Evolutionary conservation across 148 eudicot genomes (phyloP).

Genomic region (Suaeda aralocaspica): DNA sequence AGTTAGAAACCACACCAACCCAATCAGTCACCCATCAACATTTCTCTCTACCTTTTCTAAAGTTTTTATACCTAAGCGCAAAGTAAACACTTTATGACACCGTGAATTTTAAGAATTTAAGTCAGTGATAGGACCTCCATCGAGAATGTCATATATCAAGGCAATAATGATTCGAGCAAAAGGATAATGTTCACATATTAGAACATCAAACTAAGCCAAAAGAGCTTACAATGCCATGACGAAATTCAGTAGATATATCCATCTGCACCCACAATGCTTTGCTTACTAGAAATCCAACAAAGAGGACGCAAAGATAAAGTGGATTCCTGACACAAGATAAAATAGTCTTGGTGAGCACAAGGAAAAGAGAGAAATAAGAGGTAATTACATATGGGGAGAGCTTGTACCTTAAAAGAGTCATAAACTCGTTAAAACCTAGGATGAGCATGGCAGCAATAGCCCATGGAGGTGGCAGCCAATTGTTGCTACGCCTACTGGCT

Average conservation of each 20-base stretch:
- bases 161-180: background rate
- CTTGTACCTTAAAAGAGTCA: conserved; percentile 84
- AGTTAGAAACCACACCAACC: background rate
- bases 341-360: conserved; percentile 5
- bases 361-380: background rate
- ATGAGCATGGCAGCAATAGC: conserved; percentile 77
- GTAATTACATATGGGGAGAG: background rate
- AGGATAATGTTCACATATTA: background rate
- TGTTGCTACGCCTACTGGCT: conserved; percentile 87
- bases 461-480: conserved; percentile 99
- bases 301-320: conserved; percentile 65
- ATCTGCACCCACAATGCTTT: conserved; percentile 98
- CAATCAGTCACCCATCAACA: background rate
- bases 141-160: background rate
- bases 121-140: background rate
- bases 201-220: background rate
- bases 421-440: conserved; percentile 93
- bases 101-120: too few relatives aligned
- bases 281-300: conserved; percentile 64
- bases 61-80: too few relatives aligned
- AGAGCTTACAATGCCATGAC: conserved; percentile 79
- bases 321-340: conserved; percentile 69
- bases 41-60: too few relatives aligned
- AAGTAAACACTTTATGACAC: too few relatives aligned
- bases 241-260: conserved; percentile 78